phyloP scores from a whole-genome alignment of 345 rosid species.

The Salix dunnii region DNA sequence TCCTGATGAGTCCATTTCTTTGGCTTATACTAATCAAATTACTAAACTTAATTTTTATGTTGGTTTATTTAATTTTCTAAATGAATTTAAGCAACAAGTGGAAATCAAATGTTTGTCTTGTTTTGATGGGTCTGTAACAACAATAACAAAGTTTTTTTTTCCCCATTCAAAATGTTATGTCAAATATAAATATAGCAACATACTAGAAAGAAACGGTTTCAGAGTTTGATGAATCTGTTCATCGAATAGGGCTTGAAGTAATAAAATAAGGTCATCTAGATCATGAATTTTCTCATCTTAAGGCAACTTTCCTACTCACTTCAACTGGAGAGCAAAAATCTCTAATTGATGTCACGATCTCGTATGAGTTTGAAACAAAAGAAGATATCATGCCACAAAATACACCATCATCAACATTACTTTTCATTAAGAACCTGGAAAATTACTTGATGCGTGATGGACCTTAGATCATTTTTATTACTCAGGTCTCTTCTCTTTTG shows the following conservation, averaged over 20 bases:
- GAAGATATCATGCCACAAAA: conserved; percentile 15
- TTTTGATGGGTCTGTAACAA: not conserved
- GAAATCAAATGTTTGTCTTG: not conserved
- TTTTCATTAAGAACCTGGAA: conserved; percentile 23
- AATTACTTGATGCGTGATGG: conserved; percentile 12
- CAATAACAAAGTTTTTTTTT: not conserved
- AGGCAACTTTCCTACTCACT: conserved; percentile 30
- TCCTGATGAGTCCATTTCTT: conserved; percentile 23
- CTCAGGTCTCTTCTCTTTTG: not conserved
- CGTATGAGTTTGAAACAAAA: conserved; percentile 22
- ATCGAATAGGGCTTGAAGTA: conserved; percentile 24
- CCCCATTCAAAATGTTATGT: not conserved
- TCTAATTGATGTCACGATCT: conserved; percentile 20
- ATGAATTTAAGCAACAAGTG: not conserved
- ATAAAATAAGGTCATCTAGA: conserved; percentile 39
- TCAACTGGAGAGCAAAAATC: conserved; percentile 22
- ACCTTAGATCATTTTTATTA: not conserved
- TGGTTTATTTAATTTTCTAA: not conserved
- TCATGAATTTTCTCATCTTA: conserved; percentile 31
- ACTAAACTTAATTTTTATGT: not conserved
- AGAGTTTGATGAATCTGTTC: conserved; percentile 30
- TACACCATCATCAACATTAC: conserved; percentile 16
- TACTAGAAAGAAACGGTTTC: conserved; percentile 40
- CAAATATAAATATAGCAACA: conserved; percentile 23
- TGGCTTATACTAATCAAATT: not conserved